Conservation (phyloP, 371 early-diverging fungal genomes). For the Phascolomyces articulosus region DNA sequence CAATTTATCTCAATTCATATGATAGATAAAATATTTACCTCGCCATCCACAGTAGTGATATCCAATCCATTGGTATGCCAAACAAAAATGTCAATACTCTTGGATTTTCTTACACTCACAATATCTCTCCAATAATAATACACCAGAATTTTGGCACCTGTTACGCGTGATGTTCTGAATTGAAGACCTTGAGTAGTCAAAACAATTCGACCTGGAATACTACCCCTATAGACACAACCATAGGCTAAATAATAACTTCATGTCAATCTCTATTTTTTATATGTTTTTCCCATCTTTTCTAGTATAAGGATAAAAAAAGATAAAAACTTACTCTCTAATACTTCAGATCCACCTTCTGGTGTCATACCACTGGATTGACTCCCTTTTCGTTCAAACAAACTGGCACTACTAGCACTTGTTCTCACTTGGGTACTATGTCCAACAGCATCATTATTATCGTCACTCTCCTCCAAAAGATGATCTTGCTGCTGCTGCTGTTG, state of each 20-base stretch:
- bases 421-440: background rate
- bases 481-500: constrained; percentile 1
- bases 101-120: constrained; percentile 39
- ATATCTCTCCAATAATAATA: constrained; percentile 37
- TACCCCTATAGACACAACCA: constrained; percentile 37
- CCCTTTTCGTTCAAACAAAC: constrained; percentile 15
- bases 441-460: background rate
- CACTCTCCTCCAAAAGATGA: background rate
- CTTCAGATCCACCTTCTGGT: constrained; percentile 7
- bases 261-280: too few species aligned
- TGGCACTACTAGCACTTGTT: background rate
- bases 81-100: constrained; percentile 35
- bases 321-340: constrained; percentile 18
- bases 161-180: constrained; percentile 42
- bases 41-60: constrained; percentile 29
- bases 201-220: constrained; percentile 36
- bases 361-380: constrained; percentile 2
- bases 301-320: background rate
- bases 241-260: too few species aligned
- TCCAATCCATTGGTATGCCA: constrained; percentile 44
- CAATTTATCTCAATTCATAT: too few species aligned
- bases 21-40: constrained; percentile 2
- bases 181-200: constrained; percentile 22
- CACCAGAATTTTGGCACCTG: constrained; percentile 36
- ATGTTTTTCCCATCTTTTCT: background rate